Conservation (phyloP, 352 stramenopile species). For the Pythium phragmitis region DNA sequence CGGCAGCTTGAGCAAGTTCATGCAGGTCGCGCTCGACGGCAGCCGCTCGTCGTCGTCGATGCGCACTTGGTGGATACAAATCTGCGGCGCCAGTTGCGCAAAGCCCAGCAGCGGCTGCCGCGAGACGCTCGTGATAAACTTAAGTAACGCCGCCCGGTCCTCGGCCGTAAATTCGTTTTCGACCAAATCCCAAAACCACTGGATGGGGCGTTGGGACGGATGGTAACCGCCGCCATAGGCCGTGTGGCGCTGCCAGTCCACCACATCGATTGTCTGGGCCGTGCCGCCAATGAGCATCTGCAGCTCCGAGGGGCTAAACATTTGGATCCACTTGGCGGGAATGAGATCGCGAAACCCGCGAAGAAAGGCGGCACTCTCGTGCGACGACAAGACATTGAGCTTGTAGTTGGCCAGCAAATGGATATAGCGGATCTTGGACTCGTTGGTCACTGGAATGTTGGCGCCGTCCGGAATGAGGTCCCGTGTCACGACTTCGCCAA, state of each 20-base stretch:
- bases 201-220: constrained; percentile 59
- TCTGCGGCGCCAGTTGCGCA: constrained; percentile 89
- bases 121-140: constrained; percentile 95
- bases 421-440: constrained; percentile 96
- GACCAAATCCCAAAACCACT: constrained; percentile 84
- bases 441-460: constrained; percentile 89
- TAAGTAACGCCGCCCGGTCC: constrained; percentile 90
- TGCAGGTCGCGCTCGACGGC: constrained; percentile 92
- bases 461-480: constrained; percentile 87
- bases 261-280: constrained; percentile 93
- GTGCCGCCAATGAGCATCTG: constrained; percentile 92
- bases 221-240: constrained; percentile 95
- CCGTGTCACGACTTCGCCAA: constrained; percentile 56
- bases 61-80: constrained; percentile 92
- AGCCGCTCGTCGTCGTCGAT: constrained; percentile 69
- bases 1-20: constrained; percentile 97
- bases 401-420: constrained; percentile 96
- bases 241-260: constrained; percentile 93
- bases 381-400: constrained; percentile 86
- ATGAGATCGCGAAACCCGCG: constrained; percentile 77
- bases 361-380: constrained; percentile 63
- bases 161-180: constrained; percentile 69
- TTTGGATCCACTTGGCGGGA: constrained; percentile 71
- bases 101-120: constrained; percentile 95
- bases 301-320: constrained; percentile 90